Evolutionary conservation across 345 rosid genomes (phyloP).

Genomic region (Eucalyptus virginea): DNA sequence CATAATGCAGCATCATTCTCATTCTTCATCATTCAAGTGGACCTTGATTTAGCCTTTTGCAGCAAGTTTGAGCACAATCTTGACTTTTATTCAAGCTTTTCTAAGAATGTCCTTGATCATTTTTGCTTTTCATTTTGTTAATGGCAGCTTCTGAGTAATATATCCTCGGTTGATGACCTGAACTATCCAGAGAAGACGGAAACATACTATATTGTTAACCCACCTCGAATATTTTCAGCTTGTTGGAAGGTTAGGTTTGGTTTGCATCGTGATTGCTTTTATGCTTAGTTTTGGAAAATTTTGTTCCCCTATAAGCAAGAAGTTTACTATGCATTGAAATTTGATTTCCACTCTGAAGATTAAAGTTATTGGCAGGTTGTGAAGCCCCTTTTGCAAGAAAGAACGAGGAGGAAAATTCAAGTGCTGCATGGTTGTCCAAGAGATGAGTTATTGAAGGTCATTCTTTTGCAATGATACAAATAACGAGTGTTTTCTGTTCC

Average conservation of each 20-base stretch:
- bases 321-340: background rate
- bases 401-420: slow-evolving; percentile 85
- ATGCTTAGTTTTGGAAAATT: background rate
- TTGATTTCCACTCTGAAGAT: background rate
- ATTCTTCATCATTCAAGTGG: background rate
- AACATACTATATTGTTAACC: slow-evolving; percentile 84
- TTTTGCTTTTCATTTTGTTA: background rate
- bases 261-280: background rate
- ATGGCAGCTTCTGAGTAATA: slow-evolving; percentile 68
- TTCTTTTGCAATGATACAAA: background rate
- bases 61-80: background rate
- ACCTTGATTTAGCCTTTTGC: background rate
- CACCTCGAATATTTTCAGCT: slow-evolving; percentile 80
- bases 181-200: slow-evolving; percentile 96
- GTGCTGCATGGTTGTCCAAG: slow-evolving; percentile 72
- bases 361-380: slow-evolving; percentile 33
- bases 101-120: background rate
- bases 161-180: slow-evolving; percentile 80
- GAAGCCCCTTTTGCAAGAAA: slow-evolving; percentile 90
- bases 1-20: background rate
- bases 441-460: slow-evolving; percentile 88
- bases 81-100: background rate
- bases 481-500: background rate
- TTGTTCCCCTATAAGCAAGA: background rate
- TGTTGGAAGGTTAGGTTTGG: slow-evolving; percentile 71